These are phyloP conservation scores for Cutaneotrichosporon cavernicola DNA, from an alignment of 1,284 basidiomycete genomes.

Conservation along the genomic window DNA sequence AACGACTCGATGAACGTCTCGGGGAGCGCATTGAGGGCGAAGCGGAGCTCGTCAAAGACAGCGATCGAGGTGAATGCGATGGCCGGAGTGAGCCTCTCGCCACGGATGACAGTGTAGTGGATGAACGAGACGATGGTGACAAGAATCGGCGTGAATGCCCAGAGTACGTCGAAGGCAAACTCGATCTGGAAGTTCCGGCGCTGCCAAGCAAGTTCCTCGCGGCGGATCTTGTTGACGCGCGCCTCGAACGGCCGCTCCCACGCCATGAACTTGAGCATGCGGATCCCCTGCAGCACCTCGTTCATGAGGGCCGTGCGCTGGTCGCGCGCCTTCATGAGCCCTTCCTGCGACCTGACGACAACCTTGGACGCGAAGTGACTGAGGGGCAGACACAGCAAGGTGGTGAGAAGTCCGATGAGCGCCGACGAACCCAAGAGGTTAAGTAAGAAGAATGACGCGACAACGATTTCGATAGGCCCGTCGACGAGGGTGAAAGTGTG, in stretches of 20 bases:
- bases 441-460: constrained; percentile 75
- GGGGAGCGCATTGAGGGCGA: constrained; percentile 72
- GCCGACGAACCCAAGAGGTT: constrained; percentile 67
- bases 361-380: constrained; percentile 84
- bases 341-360: constrained; percentile 78
- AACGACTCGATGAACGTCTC: constrained; percentile 86
- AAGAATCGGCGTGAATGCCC: constrained; percentile 56
- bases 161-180: constrained; percentile 75
- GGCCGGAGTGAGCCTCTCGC: constrained; percentile 71
- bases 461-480: constrained; percentile 79
- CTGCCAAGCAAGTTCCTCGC: constrained; percentile 77
- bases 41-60: constrained; percentile 81
- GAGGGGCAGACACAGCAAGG: constrained; percentile 77
- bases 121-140: constrained; percentile 53
- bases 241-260: constrained; percentile 90
- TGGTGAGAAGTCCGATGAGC: constrained; percentile 77
- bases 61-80: constrained; percentile 70
- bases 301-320: constrained; percentile 89
- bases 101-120: constrained; percentile 64
- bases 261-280: constrained; percentile 97
- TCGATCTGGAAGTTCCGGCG: constrained; percentile 83
- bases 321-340: constrained; percentile 87
- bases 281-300: constrained; percentile 82
- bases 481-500: constrained; percentile 62
- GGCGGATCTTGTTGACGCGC: constrained; percentile 69